Evolutionary conservation across 1,284 basidiomycete species (phyloP).

Genomic region (Ganoderma meredithae): DNA sequence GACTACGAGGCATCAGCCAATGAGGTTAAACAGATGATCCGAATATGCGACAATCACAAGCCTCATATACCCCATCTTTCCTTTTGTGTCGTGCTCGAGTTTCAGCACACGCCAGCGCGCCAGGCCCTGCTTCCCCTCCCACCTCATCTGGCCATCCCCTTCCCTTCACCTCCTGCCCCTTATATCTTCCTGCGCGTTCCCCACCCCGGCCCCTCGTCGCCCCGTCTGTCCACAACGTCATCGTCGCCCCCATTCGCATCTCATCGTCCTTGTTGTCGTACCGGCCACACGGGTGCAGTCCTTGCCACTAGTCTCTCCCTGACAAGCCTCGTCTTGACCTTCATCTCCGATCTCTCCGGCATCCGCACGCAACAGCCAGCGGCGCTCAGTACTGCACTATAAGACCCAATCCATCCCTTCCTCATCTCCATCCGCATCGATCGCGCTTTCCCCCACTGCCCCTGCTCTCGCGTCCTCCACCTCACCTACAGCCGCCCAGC

Average conservation of each 20-base stretch:
- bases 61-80: constrained; percentile 5
- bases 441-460: neutral
- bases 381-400: constrained; percentile 17
- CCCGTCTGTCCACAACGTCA: neutral
- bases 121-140: neutral
- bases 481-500: neutral
- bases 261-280: neutral
- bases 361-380: constrained; percentile 9
- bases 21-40: constrained; percentile 9
- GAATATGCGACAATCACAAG: constrained; percentile 24
- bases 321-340: constrained; percentile 2
- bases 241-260: neutral
- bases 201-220: neutral
- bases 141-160: neutral
- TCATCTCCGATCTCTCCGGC: constrained; percentile 19
- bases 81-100: constrained; percentile 7
- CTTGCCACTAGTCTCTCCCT: neutral
- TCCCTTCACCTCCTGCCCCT: neutral
- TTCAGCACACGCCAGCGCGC: neutral
- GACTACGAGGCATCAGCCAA: constrained; percentile 5
- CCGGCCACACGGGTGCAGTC: neutral
- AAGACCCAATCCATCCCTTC: constrained; percentile 14
- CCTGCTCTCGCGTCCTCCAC: neutral
- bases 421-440: constrained; percentile 1
- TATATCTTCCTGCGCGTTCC: neutral